Base-by-base conservation (phyloP, 768 basidiomycete genomes). In the Guyanaporus albipodus region DNA sequence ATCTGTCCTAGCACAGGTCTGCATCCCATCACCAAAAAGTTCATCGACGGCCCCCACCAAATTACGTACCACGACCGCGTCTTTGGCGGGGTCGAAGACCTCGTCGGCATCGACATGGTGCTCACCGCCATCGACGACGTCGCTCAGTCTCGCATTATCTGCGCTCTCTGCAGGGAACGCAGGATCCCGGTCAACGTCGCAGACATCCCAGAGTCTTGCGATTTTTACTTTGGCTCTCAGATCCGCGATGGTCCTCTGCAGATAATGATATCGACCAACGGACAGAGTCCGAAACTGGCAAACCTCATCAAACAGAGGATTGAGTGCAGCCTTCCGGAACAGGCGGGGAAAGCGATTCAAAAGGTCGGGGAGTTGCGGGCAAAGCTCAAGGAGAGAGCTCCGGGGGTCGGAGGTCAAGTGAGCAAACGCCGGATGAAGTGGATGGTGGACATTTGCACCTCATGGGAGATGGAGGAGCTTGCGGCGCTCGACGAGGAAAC, bases 221-320 rank as follows among this genome's bases (percentile, higher is more conserved):
- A 99, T 68, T 99, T 99, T 62, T 98, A 94, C 73, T 99, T 98
- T 70, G 96, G 96, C 40, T 87, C 91, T 4, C 89, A 91, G 64
- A 82, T 97, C 49, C 84, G 91, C 24, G 78, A 83, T 50, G 94
- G 95, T 1, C 90, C 94, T 0, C 71, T 99, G 19, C 93, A 96
- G 68, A 82, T 99, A 53, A 87, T 98, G 87, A 83, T 99, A 42
- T 94, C 91, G 15, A 98, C 96, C 4, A 90, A 90, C 50, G 96
- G 96, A 26, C 83, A 88, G 57, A 89, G 91, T 11, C 96, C 96
- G 2, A 85, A 89, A 60, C 75, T 98, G 61, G 92, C 94, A 4
- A 86, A 86, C 52, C 72, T 96, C 56, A 81, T 99, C 44, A 80
- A 84, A 53, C 73, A 76, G 51, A 75, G 67, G 56, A 72, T 98